Conservation (phyloP, 139 green algal genomes). For the Micractinium conductrix region DNA sequence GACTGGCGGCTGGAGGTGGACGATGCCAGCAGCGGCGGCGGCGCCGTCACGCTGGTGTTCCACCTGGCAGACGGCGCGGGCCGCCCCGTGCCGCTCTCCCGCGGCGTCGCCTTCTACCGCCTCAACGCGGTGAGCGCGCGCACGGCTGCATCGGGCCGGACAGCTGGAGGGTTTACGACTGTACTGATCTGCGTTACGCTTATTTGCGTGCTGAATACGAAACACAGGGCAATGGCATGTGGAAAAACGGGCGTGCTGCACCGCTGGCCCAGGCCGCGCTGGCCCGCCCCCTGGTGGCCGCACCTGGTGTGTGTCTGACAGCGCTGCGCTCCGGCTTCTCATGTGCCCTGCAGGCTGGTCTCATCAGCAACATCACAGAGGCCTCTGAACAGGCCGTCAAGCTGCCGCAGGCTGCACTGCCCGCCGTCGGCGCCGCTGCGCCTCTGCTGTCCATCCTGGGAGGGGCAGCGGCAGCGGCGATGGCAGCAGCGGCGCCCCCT, state of each 20-base stretch:
- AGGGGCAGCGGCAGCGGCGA: not conserved
- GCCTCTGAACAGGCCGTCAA: constrained; percentile 25
- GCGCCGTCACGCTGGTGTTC: not conserved
- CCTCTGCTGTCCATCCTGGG: constrained; percentile 13
- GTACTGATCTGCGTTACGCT: too few species aligned
- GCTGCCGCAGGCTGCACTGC: constrained; percentile 1
- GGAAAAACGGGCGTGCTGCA: too few species aligned
- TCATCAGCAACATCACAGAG: constrained; percentile 12
- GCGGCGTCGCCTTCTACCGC: constrained; percentile 13
- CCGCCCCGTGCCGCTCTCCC: not conserved
- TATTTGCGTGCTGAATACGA: not conserved
- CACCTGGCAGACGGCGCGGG: not conserved
- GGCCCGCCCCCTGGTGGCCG: too few species aligned
- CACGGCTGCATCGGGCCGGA: too few species aligned
- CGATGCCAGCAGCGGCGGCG: not conserved
- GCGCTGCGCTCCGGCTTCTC: too few species aligned
- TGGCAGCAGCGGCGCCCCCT: not conserved
- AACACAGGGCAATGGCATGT: too few species aligned
- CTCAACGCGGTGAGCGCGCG: not conserved
- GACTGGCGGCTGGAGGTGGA: constrained; percentile 24
- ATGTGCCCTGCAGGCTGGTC: constrained; percentile 13
- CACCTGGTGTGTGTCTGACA: too few species aligned
- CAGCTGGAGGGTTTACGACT: too few species aligned
- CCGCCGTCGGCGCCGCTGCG: not conserved
- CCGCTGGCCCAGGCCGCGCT: too few species aligned